Evolutionary conservation across 2,329 filamentous ascomycete genomes (phyloP).

Genomic region (Fusarium annulatum): DNA sequence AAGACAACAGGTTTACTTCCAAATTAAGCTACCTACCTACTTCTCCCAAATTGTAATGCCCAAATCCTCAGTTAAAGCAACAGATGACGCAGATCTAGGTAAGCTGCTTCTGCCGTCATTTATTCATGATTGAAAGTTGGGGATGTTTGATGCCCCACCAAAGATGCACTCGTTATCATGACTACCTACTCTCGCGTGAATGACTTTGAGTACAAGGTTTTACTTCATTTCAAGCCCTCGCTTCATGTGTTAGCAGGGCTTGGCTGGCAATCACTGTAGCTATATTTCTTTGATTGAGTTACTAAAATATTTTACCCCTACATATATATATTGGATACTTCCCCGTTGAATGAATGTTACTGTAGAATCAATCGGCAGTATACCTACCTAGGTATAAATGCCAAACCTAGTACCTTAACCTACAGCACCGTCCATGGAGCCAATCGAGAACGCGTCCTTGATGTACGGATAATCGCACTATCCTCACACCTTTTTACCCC

Average conservation of each 20-base stretch:
- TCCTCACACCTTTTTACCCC: slow-evolving; percentile 41
- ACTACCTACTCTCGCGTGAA: slow-evolving; percentile 1
- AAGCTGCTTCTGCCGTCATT: slow-evolving; percentile 3
- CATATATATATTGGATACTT: neutral
- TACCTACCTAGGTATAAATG: neutral
- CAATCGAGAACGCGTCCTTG: slow-evolving; percentile 3
- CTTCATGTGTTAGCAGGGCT: neutral
- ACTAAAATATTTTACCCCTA: neutral
- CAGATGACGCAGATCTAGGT: neutral
- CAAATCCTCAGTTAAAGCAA: neutral
- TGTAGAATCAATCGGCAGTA: neutral
- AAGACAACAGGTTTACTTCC: neutral
- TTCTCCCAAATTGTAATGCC: neutral
- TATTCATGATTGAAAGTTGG: slow-evolving; percentile 7
- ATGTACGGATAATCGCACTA: slow-evolving; percentile 37
- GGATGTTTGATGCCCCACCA: slow-evolving; percentile 32
- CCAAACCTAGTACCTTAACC: neutral
- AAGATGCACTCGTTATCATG: slow-evolving; percentile 25
- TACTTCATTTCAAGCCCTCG: neutral
- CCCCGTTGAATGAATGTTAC: neutral
- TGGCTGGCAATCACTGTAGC: neutral
- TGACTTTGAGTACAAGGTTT: neutral
- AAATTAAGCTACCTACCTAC: neutral
- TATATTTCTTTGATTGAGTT: neutral
- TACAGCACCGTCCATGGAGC: neutral